Evolutionary conservation across 371 early-diverging fungal species (phyloP).

Genomic region (Catenaria anguillulae): DNA sequence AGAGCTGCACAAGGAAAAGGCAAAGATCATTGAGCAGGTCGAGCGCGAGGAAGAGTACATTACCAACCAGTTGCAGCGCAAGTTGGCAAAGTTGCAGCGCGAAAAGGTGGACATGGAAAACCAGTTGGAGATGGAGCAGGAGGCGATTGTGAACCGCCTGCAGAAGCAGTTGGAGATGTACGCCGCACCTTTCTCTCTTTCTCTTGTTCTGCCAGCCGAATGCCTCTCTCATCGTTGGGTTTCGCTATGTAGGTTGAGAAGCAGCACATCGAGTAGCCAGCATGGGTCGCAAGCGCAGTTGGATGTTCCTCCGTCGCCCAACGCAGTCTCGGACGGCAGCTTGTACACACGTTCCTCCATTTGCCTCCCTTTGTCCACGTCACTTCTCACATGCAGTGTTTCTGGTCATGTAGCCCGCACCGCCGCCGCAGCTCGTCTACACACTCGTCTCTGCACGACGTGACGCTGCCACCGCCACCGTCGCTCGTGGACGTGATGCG

Average conservation of each 20-base stretch:
- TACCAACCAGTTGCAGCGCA: slow-evolving; percentile 56
- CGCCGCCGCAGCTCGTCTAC: slow-evolving; percentile 14
- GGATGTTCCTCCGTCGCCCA: too few relatives aligned
- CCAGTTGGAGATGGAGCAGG: slow-evolving; percentile 68
- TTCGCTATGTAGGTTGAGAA: too few relatives aligned
- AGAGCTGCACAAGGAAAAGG: slow-evolving; percentile 52
- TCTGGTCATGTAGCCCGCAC: too few relatives aligned
- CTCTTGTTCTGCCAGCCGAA: too few relatives aligned
- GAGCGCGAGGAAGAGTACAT: slow-evolving; percentile 61
- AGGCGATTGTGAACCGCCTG: slow-evolving; percentile 57
- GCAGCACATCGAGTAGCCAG: too few relatives aligned
- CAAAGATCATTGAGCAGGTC: slow-evolving; percentile 44
- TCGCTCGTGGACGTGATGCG: slow-evolving; percentile 46
- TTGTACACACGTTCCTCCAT: too few relatives aligned
- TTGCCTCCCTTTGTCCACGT: too few relatives aligned
- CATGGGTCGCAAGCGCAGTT: too few relatives aligned
- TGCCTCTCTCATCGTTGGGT: too few relatives aligned
- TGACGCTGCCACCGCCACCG: slow-evolving; percentile 7
- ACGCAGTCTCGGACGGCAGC: too few relatives aligned
- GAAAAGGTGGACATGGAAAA: slow-evolving; percentile 70
- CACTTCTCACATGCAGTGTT: too few relatives aligned
- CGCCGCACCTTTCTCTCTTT: not conserved
- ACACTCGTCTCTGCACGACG: slow-evolving; percentile 16
- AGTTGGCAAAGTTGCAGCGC: slow-evolving; percentile 49
- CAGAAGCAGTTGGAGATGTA: slow-evolving; percentile 41